These are phyloP conservation scores for Populus trichocarpa DNA, from an alignment of 441 rosid species.

Conservation along the genomic window DNA sequence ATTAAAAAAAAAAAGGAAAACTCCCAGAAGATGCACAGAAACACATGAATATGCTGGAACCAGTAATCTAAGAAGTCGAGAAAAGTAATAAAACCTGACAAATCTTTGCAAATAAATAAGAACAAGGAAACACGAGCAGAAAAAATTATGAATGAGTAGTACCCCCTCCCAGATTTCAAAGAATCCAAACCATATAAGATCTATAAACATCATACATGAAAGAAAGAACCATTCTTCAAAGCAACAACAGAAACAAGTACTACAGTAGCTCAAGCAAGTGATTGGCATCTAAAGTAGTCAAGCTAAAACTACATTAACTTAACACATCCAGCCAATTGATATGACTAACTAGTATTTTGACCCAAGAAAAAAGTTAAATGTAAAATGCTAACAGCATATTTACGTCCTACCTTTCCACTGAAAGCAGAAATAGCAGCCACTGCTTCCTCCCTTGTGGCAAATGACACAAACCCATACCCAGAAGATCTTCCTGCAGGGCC, in stretches of 20 bases:
- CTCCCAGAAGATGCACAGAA: too few species aligned
- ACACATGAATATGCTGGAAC: too few species aligned
- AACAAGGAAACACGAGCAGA: too few species aligned
- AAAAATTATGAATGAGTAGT: too few species aligned
- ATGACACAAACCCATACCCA: constrained; percentile 88
- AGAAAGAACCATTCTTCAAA: not conserved
- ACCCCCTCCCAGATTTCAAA: too few species aligned
- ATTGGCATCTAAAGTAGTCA: not conserved
- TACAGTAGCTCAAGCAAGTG: not conserved
- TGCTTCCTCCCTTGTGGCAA: constrained; percentile 82
- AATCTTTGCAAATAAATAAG: too few species aligned
- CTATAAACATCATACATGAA: too few species aligned
- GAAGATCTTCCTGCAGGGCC: constrained; percentile 62
- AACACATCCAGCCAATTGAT: not conserved
- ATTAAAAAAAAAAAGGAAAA: too few species aligned
- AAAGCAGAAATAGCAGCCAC: constrained; percentile 66
- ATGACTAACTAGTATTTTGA: not conserved
- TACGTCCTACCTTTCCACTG: constrained; percentile 62
- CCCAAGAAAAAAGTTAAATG: not conserved
- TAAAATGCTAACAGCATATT: not conserved
- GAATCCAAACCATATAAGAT: too few species aligned
- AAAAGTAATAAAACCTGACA: too few species aligned
- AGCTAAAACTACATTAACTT: not conserved
- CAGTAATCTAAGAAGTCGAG: too few species aligned
- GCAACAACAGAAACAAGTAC: not conserved